Evolutionary conservation across 23 red algal species (phyloP), one percentile per base, ranked within the genome.

Genomic region (Cyanidiococcus yangmingshanensis): DNA sequence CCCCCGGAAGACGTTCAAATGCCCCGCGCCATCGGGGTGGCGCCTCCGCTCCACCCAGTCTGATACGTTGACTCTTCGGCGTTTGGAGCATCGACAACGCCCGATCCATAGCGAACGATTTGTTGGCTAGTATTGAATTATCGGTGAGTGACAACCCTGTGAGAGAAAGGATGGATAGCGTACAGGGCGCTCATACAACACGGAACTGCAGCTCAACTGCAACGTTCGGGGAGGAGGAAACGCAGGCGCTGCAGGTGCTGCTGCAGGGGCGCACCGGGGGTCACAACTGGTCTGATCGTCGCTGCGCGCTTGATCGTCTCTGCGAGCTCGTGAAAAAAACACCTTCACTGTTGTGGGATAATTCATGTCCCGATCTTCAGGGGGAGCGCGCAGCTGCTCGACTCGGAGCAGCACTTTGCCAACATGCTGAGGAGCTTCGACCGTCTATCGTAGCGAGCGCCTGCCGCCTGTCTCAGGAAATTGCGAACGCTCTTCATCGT

Each of bases 371-470:
- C 63, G 21, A 35, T 7, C n/a, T 35, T 12, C 12, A 27, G 12
- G 63, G 12, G n/a, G 63, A 3, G 21, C 16, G 7, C 12, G 63
- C 3, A 12, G 63, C 63, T 35, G 63, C 3, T 2, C n/a, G n/a
- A 7, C 63, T 71, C n/a, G 63, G n/a, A 7, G 32, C 27, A 7
- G 63, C 63, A 12, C 32, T 71, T 12, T 35, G 63, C 21, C 63
- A 32, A 29, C 63, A 71, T 29, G 63, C 63, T 3, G 63, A 71
- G 63, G 63, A 71, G 27, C 63, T 71, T 12, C 63, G 63, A 7
- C 63, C 63, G 63, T 71, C 63, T 25, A 35, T 71, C 7, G 63
- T 71, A 29, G 32, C 63, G n/a, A 71, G 63, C 32, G 63, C 63
- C 12, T 71, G 63, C 27, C 63, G 63, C n/a, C n/a, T 35, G 3